These are phyloP conservation scores for Pyricularia pennisetigena DNA, from an alignment of 2,329 filamentous ascomycete genomes.

Conservation along the genomic window DNA sequence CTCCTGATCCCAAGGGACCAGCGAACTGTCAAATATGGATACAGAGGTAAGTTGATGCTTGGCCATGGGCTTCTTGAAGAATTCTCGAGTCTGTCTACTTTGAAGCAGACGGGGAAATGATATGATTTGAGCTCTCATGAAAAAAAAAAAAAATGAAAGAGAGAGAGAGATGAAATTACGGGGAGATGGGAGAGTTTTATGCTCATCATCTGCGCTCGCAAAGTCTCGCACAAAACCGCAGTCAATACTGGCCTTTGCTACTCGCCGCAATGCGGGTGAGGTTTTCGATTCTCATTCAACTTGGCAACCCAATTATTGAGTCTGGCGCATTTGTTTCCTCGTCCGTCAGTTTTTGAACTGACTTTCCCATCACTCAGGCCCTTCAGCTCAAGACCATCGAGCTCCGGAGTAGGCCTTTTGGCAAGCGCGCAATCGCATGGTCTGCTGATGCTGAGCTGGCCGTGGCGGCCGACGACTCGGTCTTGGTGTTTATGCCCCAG, in stretches of 20 bases:
- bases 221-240: too few species aligned
- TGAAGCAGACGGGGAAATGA: neutral
- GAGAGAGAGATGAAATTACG: neutral
- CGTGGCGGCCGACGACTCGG: constrained; percentile 43
- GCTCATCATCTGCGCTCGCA: neutral
- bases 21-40: neutral
- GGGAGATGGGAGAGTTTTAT: neutral
- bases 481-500: constrained; percentile 40
- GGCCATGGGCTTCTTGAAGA: neutral
- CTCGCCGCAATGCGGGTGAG: too few species aligned
- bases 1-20: neutral
- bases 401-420: constrained; percentile 17
- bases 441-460: constrained; percentile 49
- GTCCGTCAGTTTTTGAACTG: neutral
- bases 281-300: too few species aligned
- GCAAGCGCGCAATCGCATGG: constrained; percentile 34
- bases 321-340: neutral
- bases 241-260: too few species aligned
- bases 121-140: neutral
- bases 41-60: neutral
- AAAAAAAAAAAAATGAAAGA: too few species aligned
- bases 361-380: neutral
- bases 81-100: neutral
- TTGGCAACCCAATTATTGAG: neutral
- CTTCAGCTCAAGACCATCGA: constrained; percentile 5